These are phyloP conservation scores for Tolypocladium ophioglossoides DNA, from an alignment of 2,329 filamentous ascomycete species.

Conservation along the genomic window DNA sequence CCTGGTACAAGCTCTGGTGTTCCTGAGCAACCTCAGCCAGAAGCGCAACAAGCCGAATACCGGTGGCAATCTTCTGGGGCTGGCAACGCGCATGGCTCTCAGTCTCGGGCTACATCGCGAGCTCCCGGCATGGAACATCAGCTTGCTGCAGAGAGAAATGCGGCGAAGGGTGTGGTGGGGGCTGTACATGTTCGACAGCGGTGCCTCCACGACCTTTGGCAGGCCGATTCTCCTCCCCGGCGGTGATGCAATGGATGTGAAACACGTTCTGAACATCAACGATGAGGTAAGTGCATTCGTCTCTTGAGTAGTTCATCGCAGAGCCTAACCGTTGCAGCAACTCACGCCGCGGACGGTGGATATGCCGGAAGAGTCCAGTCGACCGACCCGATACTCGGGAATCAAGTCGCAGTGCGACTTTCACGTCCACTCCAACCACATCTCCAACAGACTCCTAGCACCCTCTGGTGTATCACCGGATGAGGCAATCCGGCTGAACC, in stretches of 20 bases:
- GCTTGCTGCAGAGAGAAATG: slow-evolving; percentile 23
- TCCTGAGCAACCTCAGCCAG: slow-evolving; percentile 30
- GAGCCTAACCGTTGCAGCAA: not conserved
- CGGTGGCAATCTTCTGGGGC: slow-evolving; percentile 35
- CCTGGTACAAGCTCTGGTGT: slow-evolving; percentile 17
- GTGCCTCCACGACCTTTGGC: slow-evolving; percentile 33
- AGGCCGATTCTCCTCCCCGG: slow-evolving; percentile 17
- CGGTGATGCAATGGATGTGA: slow-evolving; percentile 18
- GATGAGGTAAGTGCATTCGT: slow-evolving; percentile 11
- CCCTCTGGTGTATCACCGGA: slow-evolving; percentile 14
- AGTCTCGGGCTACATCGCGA: slow-evolving; percentile 36
- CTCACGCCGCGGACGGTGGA: slow-evolving; percentile 13
- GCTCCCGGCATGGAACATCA: slow-evolving; percentile 20
- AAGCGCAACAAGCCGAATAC: slow-evolving; percentile 37
- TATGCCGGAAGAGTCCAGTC: slow-evolving; percentile 10
- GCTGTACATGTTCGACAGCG: slow-evolving; percentile 33
- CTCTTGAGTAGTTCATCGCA: not conserved
- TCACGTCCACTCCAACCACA: slow-evolving; percentile 20
- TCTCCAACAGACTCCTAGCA: slow-evolving; percentile 17
- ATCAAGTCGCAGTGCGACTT: slow-evolving; percentile 17
- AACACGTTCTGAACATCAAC: slow-evolving; percentile 16
- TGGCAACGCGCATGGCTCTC: slow-evolving; percentile 35
- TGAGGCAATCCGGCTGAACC: slow-evolving; percentile 13
- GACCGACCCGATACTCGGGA: slow-evolving; percentile 17
- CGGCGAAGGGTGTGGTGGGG: slow-evolving; percentile 31